Percentiles rank a stretch among this genome's conserved stretches.
Evolutionary conservation across 164 flowering plant genomes (phyloP).

Genomic region (Aristolochia contorta): DNA sequence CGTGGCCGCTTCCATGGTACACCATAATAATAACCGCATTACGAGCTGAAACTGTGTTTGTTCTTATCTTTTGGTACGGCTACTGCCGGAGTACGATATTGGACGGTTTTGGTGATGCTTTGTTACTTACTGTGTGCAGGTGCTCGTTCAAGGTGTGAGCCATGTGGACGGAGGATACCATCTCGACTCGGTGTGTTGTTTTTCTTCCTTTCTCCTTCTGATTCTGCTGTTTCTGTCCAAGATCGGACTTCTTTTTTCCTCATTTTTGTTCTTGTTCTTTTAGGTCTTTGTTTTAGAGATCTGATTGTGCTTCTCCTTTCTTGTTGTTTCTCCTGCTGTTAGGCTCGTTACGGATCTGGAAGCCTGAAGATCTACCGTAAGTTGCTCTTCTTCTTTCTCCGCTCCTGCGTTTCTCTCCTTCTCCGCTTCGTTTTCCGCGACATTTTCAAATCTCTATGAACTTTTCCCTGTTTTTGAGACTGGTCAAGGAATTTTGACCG

Average conservation of each 20-base stretch:
- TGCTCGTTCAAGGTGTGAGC: constrained; percentile 11
- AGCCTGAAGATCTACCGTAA: constrained; percentile 32
- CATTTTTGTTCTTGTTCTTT: not conserved
- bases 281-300: not conserved
- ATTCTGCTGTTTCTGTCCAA: not conserved
- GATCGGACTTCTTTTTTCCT: not conserved
- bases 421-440: not conserved
- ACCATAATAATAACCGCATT: no score
- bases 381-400: constrained; percentile 5
- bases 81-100: no score
- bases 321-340: constrained; percentile 2
- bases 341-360: constrained; percentile 25
- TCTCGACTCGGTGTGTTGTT: constrained; percentile 12
- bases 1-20: constrained; percentile 40
- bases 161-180: constrained; percentile 11
- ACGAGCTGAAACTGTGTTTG: no score
- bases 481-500: no score
- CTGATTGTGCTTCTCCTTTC: not conserved
- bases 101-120: not conserved
- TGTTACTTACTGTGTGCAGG: constrained; percentile 13
- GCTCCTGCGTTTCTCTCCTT: not conserved
- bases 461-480: not conserved
- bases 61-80: no score
- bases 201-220: not conserved
- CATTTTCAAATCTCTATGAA: no score